Base-by-base conservation (phyloP, 1,284 basidiomycete species). In the Rhodotorula glutinis region DNA sequence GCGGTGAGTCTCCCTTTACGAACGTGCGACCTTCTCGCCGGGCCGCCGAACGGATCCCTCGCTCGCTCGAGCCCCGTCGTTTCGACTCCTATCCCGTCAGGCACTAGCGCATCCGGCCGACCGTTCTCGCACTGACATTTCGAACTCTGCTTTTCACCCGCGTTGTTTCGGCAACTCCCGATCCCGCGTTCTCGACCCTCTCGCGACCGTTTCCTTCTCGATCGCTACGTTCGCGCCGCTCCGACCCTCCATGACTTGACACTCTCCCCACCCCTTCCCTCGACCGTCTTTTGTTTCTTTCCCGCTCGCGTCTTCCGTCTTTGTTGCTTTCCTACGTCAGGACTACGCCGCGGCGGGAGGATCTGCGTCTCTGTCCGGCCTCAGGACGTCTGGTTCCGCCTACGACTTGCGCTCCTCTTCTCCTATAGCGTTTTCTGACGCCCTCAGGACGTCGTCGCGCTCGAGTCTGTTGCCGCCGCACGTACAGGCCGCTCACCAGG, bases 321-420 rank as follows among this genome's bases (percentile, higher is more conserved):
- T 43, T 38, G 10, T 23, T 33, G 23, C 27, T 29, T 44, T 10
- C 40, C 19, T 33, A 19, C 19, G 17, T 27, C 62, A 71, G 71
- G 66, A 73, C 65, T 71, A 57, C 17, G 53, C 63, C 29, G n/a
- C 53, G n/a, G 57, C 49, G 16, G 49, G 49, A 29, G 49, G 49
- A 27, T 7, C 14, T 27, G 10, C 46, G 23, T 47, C 43, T 9
- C 53, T 66, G 16, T 58, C 71, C 1, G 25, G 47, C 3, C 49
- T 66, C 53, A 52, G 54, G 10, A 33, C 60, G 29, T 47, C 60
- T 11, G 62, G 58, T 14, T 65, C 71, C 25, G 64, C 69, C 1
- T 46, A 55, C 49, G 70, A 69, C 44, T 55, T 71, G 33, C 72
- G 70, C 52, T 62, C 70, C 13, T 55, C 69, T 23, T 64, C 71